Evolutionary conservation across 2,329 filamentous ascomycete species (phyloP), one percentile per base, ranked within the genome.

Genomic region (Fusarium sp.): DNA sequence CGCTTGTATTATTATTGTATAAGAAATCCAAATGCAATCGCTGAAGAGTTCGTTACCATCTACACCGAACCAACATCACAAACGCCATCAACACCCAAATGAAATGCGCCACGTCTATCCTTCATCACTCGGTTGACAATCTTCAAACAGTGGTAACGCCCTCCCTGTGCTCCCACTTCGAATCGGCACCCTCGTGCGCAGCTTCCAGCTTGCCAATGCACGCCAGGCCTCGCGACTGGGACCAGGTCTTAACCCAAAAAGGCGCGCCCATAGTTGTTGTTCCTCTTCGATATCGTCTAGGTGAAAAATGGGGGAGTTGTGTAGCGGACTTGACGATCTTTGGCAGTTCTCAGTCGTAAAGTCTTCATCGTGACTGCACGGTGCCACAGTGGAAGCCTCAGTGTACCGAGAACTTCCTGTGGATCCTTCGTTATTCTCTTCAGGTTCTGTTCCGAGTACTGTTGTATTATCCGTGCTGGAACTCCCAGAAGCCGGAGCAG

Each of bases 31-130:
- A 63, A 55, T 55, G 30, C 42, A 42, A 49, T 49, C 50, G 41
- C 63, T 53, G 30, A 34, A 55, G 56, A 58, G 49, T 48, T 47
- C 41, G 32, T 53, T 45, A 53, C 54, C 62, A 51, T 69, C 69
- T 73, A 72, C 57, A 46, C 54, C 41, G 32, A 49, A 53, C 61
- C 54, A 62, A 60, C 45, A 48, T 54, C 41, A n/a, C 14, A n/a
- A 58, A 64, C 61, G 50, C 61, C 61, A 42, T 23, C 50, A 55
- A 53, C 45, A 55, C 54, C 59, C 47, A 63, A 41, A 42, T 45
- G 58, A 45, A 66, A 68, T 28, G 30, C 65, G 47, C 68, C 59
- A 32, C 61, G 30, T 54, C 41, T 55, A 65, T 54, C 37, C 48
- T 18, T 47, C 28, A 48, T 43, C n/a, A 49, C 37, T 49, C 61